Evolutionary conservation across 1,284 basidiomycete genomes (phyloP).

Genomic region (Boletus smithii): DNA sequence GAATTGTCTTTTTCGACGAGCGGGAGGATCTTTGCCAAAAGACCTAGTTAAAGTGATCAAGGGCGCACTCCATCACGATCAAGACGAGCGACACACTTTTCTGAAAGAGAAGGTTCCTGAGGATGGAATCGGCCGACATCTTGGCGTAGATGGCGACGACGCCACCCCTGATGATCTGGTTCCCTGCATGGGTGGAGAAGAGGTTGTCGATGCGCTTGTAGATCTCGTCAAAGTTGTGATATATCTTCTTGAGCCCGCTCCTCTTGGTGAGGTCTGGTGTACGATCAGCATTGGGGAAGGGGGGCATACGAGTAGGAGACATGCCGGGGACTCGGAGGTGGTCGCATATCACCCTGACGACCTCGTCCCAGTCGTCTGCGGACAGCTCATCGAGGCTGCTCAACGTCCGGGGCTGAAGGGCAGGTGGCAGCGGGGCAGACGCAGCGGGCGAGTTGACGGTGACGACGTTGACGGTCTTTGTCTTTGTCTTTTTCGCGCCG

Average conservation of each 20-base stretch:
- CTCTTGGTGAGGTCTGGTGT: slow-evolving; percentile 50
- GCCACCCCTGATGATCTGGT: slow-evolving; percentile 47
- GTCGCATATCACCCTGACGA: slow-evolving; percentile 48
- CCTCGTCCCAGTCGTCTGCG: slow-evolving; percentile 46
- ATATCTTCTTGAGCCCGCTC: slow-evolving; percentile 59
- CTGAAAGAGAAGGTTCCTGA: slow-evolving; percentile 54
- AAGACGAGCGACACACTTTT: slow-evolving; percentile 39
- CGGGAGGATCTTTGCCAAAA: slow-evolving; percentile 52
- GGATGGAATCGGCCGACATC: slow-evolving; percentile 57
- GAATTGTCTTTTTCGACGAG: slow-evolving; percentile 46
- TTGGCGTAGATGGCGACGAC: slow-evolving; percentile 61
- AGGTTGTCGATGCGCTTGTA: slow-evolving; percentile 46
- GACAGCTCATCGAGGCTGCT: slow-evolving; percentile 23
- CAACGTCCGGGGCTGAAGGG: slow-evolving; percentile 11
- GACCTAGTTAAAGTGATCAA: slow-evolving; percentile 36
- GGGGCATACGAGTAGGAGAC: slow-evolving; percentile 6
- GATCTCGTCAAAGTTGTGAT: slow-evolving; percentile 51
- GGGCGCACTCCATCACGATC: neutral
- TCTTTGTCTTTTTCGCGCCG: slow-evolving; percentile 23
- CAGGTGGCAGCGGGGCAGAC: slow-evolving; percentile 4
- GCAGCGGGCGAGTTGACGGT: neutral
- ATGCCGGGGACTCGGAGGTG: slow-evolving; percentile 53
- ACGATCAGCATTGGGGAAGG: neutral
- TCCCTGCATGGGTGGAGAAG: slow-evolving; percentile 37
- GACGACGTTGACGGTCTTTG: slow-evolving; percentile 8